These are phyloP conservation scores for Bipolaris sorokiniana DNA, from an alignment of 2,329 filamentous ascomycete species.

Conservation along the genomic window DNA sequence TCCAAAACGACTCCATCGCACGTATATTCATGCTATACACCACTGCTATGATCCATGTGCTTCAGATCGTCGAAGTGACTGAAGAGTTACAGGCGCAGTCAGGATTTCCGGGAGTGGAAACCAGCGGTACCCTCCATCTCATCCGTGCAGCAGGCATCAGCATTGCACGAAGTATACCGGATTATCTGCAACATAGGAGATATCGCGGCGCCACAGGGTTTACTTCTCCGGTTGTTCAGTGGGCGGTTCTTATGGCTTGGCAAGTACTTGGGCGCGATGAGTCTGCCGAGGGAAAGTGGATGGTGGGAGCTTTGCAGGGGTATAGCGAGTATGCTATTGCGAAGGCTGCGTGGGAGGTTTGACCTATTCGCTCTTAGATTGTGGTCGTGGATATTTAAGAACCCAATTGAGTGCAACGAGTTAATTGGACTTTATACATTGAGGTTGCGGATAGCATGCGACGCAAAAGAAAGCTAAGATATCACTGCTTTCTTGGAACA, in stretches of 20 bases:
- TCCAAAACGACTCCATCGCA: conserved; percentile 11
- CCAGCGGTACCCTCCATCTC: not conserved
- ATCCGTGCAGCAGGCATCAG: conserved; percentile 26
- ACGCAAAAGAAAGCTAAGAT: too few relatives aligned
- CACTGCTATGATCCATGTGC: conserved; percentile 34
- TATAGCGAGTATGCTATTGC: conserved; percentile 5
- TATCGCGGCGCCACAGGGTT: conserved; percentile 8
- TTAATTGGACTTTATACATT: too few relatives aligned
- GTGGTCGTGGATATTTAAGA: too few relatives aligned
- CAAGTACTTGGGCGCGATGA: conserved; percentile 21
- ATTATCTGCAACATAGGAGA: conserved; percentile 20
- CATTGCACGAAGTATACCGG: conserved; percentile 29
- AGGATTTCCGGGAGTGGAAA: not conserved
- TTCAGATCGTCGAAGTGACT: conserved; percentile 28
- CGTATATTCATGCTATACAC: conserved; percentile 39
- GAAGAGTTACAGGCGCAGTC: not conserved
- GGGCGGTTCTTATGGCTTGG: conserved; percentile 30
- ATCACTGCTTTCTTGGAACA: too few relatives aligned
- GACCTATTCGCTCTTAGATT: not conserved
- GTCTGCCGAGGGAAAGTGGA: conserved; percentile 22
- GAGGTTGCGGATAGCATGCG: too few relatives aligned
- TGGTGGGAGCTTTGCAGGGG: conserved; percentile 8
- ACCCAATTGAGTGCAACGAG: not conserved
- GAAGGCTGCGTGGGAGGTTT: conserved; percentile 9
- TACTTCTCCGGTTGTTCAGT: conserved; percentile 28